Conservation (phyloP, 73 alveolate species). For the Urostyla sp. region DNA sequence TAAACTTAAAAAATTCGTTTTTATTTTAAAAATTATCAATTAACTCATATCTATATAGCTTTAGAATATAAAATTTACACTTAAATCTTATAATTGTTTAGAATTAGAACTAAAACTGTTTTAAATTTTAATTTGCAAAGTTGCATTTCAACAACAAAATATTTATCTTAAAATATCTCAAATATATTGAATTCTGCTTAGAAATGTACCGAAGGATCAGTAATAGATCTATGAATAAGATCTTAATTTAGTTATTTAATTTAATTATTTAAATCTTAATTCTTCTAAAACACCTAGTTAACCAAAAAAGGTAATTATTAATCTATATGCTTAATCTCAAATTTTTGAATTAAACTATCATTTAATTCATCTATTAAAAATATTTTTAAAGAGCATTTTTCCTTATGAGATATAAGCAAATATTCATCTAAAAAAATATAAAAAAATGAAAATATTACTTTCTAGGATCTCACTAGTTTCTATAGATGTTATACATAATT, state of each 20-base stretch:
- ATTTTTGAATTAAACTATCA: not conserved
- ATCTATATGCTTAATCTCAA: not conserved
- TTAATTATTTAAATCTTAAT: not conserved
- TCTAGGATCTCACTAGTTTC: not conserved
- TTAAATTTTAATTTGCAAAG: conserved; percentile 3
- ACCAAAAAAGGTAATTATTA: not conserved
- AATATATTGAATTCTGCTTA: conserved; percentile 11
- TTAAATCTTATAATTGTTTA: too few species aligned
- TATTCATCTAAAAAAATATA: conserved; percentile 1
- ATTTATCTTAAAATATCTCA: conserved; percentile 17
- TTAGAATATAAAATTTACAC: too few species aligned
- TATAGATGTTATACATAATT: not conserved
- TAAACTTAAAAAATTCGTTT: too few species aligned
- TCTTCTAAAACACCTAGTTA: not conserved
- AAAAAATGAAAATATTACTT: not conserved
- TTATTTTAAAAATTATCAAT: too few species aligned
- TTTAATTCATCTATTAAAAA: conserved; percentile 6
- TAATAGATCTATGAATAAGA: conserved; percentile 7
- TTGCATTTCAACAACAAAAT: not conserved
- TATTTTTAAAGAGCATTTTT: conserved; percentile 15
- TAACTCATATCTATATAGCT: too few species aligned
- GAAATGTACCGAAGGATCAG: not conserved
- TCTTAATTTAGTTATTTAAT: not conserved
- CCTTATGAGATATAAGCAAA: not conserved
- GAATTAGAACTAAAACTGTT: not conserved